Conservation (phyloP, 257 asterid genomes). For the Primulina eburnea region DNA sequence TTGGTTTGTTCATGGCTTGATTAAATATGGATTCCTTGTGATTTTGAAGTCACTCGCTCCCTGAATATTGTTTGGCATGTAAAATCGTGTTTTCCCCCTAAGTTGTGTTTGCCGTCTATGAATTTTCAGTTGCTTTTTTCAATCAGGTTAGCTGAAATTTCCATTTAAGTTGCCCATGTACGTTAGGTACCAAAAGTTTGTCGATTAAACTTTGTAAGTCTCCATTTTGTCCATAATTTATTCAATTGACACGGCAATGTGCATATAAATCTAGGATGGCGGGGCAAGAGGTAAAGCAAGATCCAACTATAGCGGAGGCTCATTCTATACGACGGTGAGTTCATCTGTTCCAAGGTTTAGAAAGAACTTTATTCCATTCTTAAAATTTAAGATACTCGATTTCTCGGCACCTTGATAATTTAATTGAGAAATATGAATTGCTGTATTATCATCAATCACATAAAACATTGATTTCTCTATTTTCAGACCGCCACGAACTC, state of each 20-base stretch:
- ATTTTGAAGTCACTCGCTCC: not conserved
- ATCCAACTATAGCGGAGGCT: constrained; percentile 37
- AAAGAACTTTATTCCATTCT: not conserved
- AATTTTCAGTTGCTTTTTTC: not conserved
- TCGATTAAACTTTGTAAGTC: not conserved
- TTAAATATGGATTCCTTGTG: constrained; percentile 17
- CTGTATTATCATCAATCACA: constrained; percentile 4
- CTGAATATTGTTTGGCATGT: not conserved
- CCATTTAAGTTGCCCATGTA: not conserved
- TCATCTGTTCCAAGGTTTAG: constrained; percentile 2
- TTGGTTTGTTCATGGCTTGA: constrained; percentile 26
- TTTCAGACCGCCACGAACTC: constrained; percentile 76
- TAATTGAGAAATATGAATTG: constrained; percentile 4
- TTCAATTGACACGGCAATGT: constrained; percentile 6
- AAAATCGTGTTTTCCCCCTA: not conserved
- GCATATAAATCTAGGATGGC: constrained; percentile 34
- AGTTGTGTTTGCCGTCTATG: not conserved
- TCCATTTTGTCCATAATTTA: constrained; percentile 5
- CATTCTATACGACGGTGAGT: constrained; percentile 43
- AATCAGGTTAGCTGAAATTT: not conserved
- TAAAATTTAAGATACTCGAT: not conserved
- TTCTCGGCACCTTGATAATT: not conserved
- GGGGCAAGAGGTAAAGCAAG: constrained; percentile 39
- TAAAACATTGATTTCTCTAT: constrained; percentile 15
- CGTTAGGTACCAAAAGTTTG: not conserved